Conservation (phyloP, 164 flowering plant genomes). For the Stephania cephalantha region DNA sequence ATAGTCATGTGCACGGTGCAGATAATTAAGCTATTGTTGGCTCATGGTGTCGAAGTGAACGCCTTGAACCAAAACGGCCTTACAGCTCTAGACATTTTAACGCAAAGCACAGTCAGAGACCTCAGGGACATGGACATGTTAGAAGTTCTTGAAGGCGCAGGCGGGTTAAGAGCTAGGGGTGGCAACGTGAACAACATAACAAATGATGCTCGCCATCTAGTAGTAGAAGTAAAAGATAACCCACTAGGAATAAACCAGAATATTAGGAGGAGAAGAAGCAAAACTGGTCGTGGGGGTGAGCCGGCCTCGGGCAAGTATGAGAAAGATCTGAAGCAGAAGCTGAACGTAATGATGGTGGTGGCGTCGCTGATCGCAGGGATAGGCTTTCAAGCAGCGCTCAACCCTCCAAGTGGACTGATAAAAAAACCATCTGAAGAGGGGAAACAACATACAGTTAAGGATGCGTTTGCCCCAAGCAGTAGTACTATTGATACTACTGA, state of each 20-base stretch:
- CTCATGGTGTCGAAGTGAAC: slow-evolving; percentile 8
- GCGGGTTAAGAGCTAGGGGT: not conserved
- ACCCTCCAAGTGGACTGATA: slow-evolving; percentile 13
- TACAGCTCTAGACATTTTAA: slow-evolving; percentile 16
- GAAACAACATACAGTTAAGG: not conserved
- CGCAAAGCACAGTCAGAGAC: slow-evolving; percentile 7
- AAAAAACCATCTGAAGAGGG: not conserved
- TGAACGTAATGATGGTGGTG: slow-evolving; percentile 15
- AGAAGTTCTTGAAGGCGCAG: not conserved
- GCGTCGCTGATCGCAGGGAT: slow-evolving; percentile 19
- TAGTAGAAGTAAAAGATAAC: not conserved
- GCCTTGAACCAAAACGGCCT: slow-evolving; percentile 12
- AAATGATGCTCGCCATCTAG: not conserved
- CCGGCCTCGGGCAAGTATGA: not conserved
- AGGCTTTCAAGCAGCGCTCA: slow-evolving; percentile 20
- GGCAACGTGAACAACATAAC: too few species aligned
- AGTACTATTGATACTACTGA: not conserved
- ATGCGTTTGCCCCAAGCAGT: not conserved
- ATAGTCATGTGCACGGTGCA: not conserved
- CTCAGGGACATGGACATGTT: slow-evolving; percentile 15
- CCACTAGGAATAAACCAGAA: not conserved
- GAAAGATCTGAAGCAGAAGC: slow-evolving; percentile 11
- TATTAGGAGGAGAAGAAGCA: not conserved
- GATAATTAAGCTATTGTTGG: slow-evolving; percentile 15
- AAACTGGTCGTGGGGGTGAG: not conserved